These are phyloP conservation scores for Termitomyces bulborhizus DNA, from an alignment of 768 basidiomycete species.

Conservation along the genomic window DNA sequence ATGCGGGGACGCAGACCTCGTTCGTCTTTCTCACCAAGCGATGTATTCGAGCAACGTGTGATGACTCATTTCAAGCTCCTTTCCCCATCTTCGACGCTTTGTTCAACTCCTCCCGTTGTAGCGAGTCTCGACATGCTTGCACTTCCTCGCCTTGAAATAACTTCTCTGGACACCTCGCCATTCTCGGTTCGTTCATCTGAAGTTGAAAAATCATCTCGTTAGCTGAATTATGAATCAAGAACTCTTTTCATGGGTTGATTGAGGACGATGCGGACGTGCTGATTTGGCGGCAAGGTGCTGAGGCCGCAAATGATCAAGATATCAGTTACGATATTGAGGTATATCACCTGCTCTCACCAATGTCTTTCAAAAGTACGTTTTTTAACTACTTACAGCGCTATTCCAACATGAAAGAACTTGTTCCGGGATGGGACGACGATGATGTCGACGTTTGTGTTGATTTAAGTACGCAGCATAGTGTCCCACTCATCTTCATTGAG, in stretches of 20 bases:
- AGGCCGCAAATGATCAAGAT: conserved; percentile 12
- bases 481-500: background rate
- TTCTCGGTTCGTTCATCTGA: conserved; percentile 9
- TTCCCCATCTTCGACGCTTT: conserved; percentile 13
- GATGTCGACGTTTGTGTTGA: conserved; percentile 37
- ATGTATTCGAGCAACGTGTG: background rate
- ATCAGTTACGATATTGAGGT: conserved; percentile 40
- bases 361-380: background rate
- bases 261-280: conserved; percentile 5
- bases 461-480: background rate
- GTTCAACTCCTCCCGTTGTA: conserved; percentile 6
- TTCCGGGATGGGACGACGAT: conserved; percentile 41
- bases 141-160: conserved; percentile 11
- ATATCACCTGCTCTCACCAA: conserved; percentile 3
- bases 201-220: background rate
- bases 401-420: conserved; percentile 33
- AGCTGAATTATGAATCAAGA: background rate
- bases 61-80: conserved; percentile 2
- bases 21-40: background rate
- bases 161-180: conserved; percentile 9
- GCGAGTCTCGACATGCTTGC: background rate
- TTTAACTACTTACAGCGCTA: conserved; percentile 24
- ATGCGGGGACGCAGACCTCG: conserved; percentile 1
- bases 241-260: conserved; percentile 12
- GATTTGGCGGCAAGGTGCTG: background rate